phyloP scores from a whole-genome alignment of 2,329 filamentous ascomycete species.

The Raffaelea arxii region DNA sequence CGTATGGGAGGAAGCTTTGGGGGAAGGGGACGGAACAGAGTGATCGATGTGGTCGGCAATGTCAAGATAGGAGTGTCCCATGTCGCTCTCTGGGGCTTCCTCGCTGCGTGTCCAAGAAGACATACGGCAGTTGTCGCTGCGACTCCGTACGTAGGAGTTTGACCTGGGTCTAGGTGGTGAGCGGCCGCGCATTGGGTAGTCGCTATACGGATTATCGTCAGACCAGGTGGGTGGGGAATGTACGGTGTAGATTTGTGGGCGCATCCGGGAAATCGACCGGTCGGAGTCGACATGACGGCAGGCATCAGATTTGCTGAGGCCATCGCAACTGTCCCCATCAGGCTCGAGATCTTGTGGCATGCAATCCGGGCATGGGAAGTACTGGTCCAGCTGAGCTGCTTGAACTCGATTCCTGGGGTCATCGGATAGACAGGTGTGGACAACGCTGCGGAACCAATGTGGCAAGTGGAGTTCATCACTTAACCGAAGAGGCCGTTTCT shows the following conservation, averaged over 20 bases:
- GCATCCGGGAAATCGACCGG: no score
- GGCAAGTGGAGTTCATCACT: slow-evolving; percentile 56
- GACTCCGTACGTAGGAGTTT: no score
- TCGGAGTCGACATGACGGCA: slow-evolving; percentile 17
- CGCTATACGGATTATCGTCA: slow-evolving; percentile 13
- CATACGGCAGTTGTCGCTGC: no score
- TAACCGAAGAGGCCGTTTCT: slow-evolving; percentile 58
- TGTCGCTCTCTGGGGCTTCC: no score
- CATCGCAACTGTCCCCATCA: no score
- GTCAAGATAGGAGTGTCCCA: no score
- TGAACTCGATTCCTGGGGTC: slow-evolving; percentile 63
- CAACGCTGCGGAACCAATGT: slow-evolving; percentile 66
- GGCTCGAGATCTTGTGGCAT: no score
- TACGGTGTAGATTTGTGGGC: slow-evolving; percentile 11
- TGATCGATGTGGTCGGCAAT: no score
- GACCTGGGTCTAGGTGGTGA: slow-evolving; percentile 44
- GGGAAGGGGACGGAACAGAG: no score
- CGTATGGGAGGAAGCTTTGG: no score
- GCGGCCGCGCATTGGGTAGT: slow-evolving; percentile 39
- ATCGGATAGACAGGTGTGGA: slow-evolving; percentile 66
- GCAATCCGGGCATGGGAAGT: slow-evolving; percentile 40
- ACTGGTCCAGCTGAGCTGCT: slow-evolving; percentile 59
- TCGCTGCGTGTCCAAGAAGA: no score
- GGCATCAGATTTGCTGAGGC: no score
- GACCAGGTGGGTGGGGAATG: slow-evolving; percentile 21